Conservation (phyloP, 1,139 yeast genomes). For the Zygoascus hellenicus region DNA sequence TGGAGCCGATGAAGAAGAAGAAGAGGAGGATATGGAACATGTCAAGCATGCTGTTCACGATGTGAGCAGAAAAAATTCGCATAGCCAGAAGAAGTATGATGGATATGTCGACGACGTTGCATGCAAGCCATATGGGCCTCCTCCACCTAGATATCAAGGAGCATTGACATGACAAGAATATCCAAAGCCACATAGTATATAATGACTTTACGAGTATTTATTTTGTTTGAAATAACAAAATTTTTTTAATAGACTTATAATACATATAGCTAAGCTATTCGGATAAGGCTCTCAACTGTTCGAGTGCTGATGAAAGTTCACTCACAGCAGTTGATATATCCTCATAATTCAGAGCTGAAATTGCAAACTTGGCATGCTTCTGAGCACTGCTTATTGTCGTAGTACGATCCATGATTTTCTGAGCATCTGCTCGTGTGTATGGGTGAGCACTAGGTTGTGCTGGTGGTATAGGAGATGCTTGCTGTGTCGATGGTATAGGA, state of each 20-base stretch:
- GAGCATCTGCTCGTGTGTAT: conserved; percentile 42
- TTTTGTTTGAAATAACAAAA: neutral
- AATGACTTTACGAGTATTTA: neutral
- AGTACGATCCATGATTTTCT: conserved; percentile 49
- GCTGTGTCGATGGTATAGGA: conserved; percentile 15
- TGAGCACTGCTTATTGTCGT: conserved; percentile 67
- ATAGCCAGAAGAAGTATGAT: conserved; percentile 10
- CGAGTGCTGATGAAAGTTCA: conserved; percentile 65
- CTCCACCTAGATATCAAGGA: conserved; percentile 29
- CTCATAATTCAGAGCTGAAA: conserved; percentile 89
- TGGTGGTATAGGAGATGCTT: conserved; percentile 15
- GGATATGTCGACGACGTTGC: conserved; percentile 26
- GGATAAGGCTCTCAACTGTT: conserved; percentile 19
- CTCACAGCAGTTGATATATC: conserved; percentile 74
- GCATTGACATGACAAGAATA: conserved; percentile 19
- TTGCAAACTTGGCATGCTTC: conserved; percentile 84
- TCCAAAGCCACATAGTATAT: neutral
- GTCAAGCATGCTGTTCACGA: neutral
- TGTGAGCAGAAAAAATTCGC: neutral
- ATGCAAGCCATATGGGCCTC: conserved; percentile 31
- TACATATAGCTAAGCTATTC: neutral
- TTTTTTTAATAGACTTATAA: conserved; percentile 1
- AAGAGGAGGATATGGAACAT: neutral
- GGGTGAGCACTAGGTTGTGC: conserved; percentile 23
- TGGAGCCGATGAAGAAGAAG: neutral